These are phyloP conservation scores for Euphorbia lathyris DNA, from an alignment of 345 rosid genomes.

Conservation along the genomic window DNA sequence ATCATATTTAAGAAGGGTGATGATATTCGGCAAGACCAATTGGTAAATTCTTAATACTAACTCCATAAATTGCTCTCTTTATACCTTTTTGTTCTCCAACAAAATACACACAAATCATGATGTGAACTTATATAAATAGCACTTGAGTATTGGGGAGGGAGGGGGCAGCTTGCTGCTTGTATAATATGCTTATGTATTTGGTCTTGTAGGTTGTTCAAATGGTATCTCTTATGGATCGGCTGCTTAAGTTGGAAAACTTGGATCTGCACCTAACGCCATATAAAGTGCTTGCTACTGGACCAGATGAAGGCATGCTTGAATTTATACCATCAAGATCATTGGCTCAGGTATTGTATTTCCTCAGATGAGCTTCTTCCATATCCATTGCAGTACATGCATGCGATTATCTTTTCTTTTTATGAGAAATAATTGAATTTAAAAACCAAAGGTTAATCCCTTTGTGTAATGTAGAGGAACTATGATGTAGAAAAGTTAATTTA, in stretches of 20 bases:
- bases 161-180: slow-evolving; percentile 8
- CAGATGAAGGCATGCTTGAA: slow-evolving; percentile 98
- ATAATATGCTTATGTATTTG: slow-evolving; percentile 25
- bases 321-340: slow-evolving; percentile 91
- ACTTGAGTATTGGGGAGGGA: not conserved
- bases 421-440: not conserved
- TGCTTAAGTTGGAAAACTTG: slow-evolving; percentile 92
- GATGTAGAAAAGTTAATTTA: slow-evolving; percentile 4
- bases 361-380: slow-evolving; percentile 9
- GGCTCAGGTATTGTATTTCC: slow-evolving; percentile 62
- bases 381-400: slow-evolving; percentile 4
- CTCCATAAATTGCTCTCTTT: not conserved
- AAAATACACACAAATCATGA: not conserved
- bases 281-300: slow-evolving; percentile 95
- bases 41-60: slow-evolving; percentile 44
- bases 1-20: slow-evolving; percentile 97
- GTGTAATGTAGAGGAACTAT: not conserved
- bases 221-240: slow-evolving; percentile 98
- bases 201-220: slow-evolving; percentile 84
- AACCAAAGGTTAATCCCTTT: not conserved
- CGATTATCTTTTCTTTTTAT: not conserved
- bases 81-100: not conserved
- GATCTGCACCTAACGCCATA: slow-evolving; percentile 89
- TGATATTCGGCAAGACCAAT: slow-evolving; percentile 96
- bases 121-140: not conserved